Percentiles rank a stretch among this genome's conserved stretches.
Conservation (phyloP, 495 filamentous ascomycete genomes). For the Podospora pseudocomata region DNA sequence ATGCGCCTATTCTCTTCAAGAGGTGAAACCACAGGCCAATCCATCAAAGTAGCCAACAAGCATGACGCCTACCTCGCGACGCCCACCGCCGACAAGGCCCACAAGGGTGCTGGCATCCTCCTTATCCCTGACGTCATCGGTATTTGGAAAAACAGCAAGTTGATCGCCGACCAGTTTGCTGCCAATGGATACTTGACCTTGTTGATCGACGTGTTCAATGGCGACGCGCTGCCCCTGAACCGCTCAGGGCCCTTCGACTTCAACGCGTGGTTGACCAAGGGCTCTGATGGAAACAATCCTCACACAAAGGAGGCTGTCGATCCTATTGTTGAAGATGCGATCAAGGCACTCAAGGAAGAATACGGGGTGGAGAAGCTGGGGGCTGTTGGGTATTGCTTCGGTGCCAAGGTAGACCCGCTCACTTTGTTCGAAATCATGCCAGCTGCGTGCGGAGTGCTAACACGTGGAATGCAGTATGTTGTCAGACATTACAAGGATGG, state of each 20-base stretch:
- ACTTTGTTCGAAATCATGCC: no score
- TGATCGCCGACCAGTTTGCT: slow-evolving; percentile 80
- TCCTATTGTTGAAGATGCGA: slow-evolving; percentile 45
- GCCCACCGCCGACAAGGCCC: slow-evolving; percentile 39
- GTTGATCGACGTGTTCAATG: slow-evolving; percentile 74
- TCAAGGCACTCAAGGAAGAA: slow-evolving; percentile 47
- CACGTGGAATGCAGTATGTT: slow-evolving; percentile 36
- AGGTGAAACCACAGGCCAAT: slow-evolving; percentile 40
- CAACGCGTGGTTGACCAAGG: slow-evolving; percentile 54
- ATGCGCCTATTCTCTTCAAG: slow-evolving; percentile 4
- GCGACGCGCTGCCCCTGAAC: slow-evolving; percentile 60
- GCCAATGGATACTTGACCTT: slow-evolving; percentile 75
- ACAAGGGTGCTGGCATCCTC: slow-evolving; percentile 52
- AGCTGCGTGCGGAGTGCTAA: background rate
- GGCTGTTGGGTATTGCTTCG: slow-evolving; percentile 77
- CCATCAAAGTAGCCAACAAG: slow-evolving; percentile 41
- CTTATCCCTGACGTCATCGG: slow-evolving; percentile 65
- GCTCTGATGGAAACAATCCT: slow-evolving; percentile 47
- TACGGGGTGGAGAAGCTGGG: slow-evolving; percentile 63
- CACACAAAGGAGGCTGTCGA: slow-evolving; percentile 59
- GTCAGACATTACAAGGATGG: slow-evolving; percentile 45
- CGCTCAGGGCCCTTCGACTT: slow-evolving; percentile 56
- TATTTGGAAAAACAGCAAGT: slow-evolving; percentile 71
- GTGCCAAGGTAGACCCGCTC: slow-evolving; percentile 47
- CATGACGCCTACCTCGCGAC: slow-evolving; percentile 50